Evolutionary conservation across 2,329 filamentous ascomycete genomes (phyloP).

Genomic region (Diplodia scrobiculata): DNA sequence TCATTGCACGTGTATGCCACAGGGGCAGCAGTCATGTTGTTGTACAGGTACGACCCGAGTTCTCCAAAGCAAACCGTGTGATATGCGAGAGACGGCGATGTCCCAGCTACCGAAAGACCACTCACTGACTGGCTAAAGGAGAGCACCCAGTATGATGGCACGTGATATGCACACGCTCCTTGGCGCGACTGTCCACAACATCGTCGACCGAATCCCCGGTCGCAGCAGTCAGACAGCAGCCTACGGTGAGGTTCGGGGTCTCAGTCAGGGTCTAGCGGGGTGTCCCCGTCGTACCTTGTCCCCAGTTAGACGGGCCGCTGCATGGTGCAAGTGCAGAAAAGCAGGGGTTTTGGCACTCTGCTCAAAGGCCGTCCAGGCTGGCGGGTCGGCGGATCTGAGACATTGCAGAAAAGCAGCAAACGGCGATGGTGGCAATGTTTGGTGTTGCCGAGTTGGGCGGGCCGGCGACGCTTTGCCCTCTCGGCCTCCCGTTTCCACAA

Average conservation of each 20-base stretch:
- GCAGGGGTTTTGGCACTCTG: not conserved
- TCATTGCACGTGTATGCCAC: not conserved
- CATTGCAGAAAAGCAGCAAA: not conserved
- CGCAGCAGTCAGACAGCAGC: not conserved
- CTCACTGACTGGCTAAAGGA: not conserved
- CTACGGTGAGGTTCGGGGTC: not conserved
- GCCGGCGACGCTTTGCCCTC: not conserved
- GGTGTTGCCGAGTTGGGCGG: not conserved
- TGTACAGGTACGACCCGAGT: not conserved
- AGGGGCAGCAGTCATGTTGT: not conserved
- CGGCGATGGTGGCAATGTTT: not conserved
- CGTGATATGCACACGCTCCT: not conserved
- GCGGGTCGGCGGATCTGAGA: not conserved
- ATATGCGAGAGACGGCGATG: not conserved
- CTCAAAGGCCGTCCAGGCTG: not conserved
- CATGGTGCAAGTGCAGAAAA: not conserved
- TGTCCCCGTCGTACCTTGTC: not conserved
- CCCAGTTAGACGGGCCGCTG: not conserved
- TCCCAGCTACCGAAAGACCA: not conserved
- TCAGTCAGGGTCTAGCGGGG: not conserved
- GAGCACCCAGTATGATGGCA: not conserved
- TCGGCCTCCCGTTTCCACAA: not conserved
- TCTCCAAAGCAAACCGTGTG: not conserved
- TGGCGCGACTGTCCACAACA: not conserved
- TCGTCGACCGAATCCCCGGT: not conserved